phyloP scores from a whole-genome alignment of 78 protist species.

The Blattamonas nauphoetae region DNA sequence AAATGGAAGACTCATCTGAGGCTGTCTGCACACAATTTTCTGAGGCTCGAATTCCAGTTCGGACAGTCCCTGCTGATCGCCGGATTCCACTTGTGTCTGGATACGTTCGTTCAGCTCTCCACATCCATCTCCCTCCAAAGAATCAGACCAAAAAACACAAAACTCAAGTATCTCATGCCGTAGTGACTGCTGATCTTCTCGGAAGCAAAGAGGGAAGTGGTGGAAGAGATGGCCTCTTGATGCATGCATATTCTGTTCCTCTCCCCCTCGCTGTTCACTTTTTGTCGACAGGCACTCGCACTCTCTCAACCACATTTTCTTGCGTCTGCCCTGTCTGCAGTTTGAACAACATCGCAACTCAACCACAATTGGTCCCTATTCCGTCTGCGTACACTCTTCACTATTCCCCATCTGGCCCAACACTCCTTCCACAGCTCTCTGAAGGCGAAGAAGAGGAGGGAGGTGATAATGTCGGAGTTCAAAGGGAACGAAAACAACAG shows the following conservation, averaged over 20 bases:
- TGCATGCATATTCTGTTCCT: neutral
- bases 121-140: neutral
- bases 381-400: neutral
- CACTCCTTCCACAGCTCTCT: neutral
- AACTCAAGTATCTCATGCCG: too few species aligned
- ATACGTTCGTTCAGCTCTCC: neutral
- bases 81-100: neutral
- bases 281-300: neutral
- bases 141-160: neutral
- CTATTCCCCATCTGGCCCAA: neutral
- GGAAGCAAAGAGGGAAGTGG: neutral
- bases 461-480: neutral
- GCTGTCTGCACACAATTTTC: neutral
- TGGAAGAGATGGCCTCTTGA: neutral
- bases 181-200: neutral
- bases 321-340: neutral
- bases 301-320: neutral
- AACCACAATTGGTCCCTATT: neutral
- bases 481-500: neutral
- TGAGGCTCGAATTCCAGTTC: neutral
- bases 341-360: neutral
- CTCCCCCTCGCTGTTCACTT: neutral
- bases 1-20: neutral
- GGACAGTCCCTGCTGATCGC: neutral
- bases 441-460: neutral